Conservation (phyloP, 768 basidiomycete species). For the Rhodocollybia butyracea region DNA sequence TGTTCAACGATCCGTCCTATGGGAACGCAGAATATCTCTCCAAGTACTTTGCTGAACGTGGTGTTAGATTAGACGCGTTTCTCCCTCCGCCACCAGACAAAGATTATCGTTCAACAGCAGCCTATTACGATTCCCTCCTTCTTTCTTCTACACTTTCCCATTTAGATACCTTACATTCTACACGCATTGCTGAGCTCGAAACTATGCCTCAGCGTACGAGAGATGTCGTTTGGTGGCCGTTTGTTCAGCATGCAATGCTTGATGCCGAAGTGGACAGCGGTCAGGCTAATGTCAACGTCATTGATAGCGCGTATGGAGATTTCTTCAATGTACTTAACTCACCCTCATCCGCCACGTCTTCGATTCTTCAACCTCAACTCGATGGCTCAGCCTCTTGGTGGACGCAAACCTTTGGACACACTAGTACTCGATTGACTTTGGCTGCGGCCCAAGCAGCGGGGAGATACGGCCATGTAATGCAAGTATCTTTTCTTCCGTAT, state of each 20-base stretch:
- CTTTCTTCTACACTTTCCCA: slow-evolving; percentile 44
- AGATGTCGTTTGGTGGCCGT: slow-evolving; percentile 93
- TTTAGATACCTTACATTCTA: slow-evolving; percentile 59
- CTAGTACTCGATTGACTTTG: slow-evolving; percentile 67
- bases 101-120: slow-evolving; percentile 55
- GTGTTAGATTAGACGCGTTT: slow-evolving; percentile 50
- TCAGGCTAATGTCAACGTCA: slow-evolving; percentile 63
- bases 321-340: slow-evolving; percentile 72
- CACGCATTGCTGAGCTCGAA: slow-evolving; percentile 52
- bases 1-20: slow-evolving; percentile 87
- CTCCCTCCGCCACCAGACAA: slow-evolving; percentile 52
- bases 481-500: neutral
- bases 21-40: slow-evolving; percentile 81
- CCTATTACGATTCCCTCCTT: slow-evolving; percentile 66
- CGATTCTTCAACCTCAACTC: slow-evolving; percentile 57
- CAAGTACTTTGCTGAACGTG: slow-evolving; percentile 76
- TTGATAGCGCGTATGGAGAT: slow-evolving; percentile 88
- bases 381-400: slow-evolving; percentile 98
- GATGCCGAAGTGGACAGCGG: slow-evolving; percentile 55
- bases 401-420: slow-evolving; percentile 92
- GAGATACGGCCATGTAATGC: slow-evolving; percentile 93
- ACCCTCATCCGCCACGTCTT: slow-evolving; percentile 27
- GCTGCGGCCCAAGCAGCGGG: slow-evolving; percentile 90
- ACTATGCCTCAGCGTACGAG: slow-evolving; percentile 50
- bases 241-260: slow-evolving; percentile 56